phyloP scores from a whole-genome alignment of 805 yeast species.

The Yamadazyma philogaea region DNA sequence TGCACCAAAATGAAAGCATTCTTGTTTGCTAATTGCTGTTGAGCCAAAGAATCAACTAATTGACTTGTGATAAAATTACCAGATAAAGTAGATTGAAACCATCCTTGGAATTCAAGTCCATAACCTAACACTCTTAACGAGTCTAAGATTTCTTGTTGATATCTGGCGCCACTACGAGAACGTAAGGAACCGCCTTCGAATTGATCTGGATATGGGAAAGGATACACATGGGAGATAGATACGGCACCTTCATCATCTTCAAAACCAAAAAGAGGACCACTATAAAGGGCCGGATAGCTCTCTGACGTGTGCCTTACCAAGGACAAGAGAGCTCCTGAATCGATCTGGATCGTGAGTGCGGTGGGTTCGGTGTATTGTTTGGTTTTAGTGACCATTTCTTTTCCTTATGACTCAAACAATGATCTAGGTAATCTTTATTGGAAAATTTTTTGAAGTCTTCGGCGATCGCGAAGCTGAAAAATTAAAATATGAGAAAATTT shows the following conservation, averaged over 20 bases:
- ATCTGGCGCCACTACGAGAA: slow-evolving; percentile 59
- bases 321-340: slow-evolving; percentile 54
- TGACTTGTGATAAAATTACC: slow-evolving; percentile 68
- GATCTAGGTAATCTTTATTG: not conserved
- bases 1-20: slow-evolving; percentile 59
- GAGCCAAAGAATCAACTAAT: slow-evolving; percentile 65
- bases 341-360: slow-evolving; percentile 41
- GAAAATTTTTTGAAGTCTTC: slow-evolving; percentile 7
- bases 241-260: slow-evolving; percentile 53
- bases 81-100: slow-evolving; percentile 70
- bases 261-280: slow-evolving; percentile 75
- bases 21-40: slow-evolving; percentile 55
- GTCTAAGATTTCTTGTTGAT: slow-evolving; percentile 64
- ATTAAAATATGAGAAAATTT: not conserved
- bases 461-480: slow-evolving; percentile 2
- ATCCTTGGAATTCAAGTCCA: slow-evolving; percentile 73
- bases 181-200: slow-evolving; percentile 60
- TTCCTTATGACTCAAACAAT: slow-evolving; percentile 1
- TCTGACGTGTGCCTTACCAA: slow-evolving; percentile 67
- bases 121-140: slow-evolving; percentile 56
- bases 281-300: slow-evolving; percentile 54
- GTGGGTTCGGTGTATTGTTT: slow-evolving; percentile 32
- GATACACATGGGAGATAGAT: slow-evolving; percentile 58
- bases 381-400: slow-evolving; percentile 3
- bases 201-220: slow-evolving; percentile 67